phyloP scores from a whole-genome alignment of 345 rosid genomes.

The Ricinus communis region DNA sequence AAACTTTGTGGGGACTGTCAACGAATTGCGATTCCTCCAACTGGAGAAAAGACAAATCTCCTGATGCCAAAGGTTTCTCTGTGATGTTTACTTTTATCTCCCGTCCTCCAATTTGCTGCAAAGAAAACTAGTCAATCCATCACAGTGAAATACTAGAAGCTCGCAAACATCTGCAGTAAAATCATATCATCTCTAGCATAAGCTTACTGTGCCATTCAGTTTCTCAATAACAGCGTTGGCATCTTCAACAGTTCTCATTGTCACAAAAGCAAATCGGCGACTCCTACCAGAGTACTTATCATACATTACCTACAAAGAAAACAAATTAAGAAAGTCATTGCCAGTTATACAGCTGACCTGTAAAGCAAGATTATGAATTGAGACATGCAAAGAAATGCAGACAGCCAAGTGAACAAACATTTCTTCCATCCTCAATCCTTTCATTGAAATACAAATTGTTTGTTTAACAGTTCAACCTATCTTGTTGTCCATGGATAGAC shows the following conservation, averaged over 20 bases:
- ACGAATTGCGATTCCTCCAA: constrained; percentile 66
- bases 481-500: background rate
- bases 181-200: background rate
- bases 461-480: background rate
- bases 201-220: constrained; percentile 72
- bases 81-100: constrained; percentile 81
- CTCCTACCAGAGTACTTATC: constrained; percentile 77
- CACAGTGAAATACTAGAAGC: background rate
- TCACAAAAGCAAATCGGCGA: constrained; percentile 84
- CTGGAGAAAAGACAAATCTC: constrained; percentile 53
- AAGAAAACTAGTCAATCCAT: constrained; percentile 3
- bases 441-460: too few species aligned
- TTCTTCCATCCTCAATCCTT: background rate
- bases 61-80: constrained; percentile 58
- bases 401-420: background rate
- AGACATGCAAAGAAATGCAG: background rate
- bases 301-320: constrained; percentile 59
- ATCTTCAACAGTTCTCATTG: constrained; percentile 82
- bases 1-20: constrained; percentile 73
- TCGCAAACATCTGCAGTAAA: background rate
- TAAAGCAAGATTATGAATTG: background rate
- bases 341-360: background rate
- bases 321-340: background rate
- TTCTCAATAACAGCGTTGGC: constrained; percentile 77
- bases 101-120: constrained; percentile 76